Conservation (phyloP, 371 early-diverging fungal genomes). For the Entomophthora muscae region DNA sequence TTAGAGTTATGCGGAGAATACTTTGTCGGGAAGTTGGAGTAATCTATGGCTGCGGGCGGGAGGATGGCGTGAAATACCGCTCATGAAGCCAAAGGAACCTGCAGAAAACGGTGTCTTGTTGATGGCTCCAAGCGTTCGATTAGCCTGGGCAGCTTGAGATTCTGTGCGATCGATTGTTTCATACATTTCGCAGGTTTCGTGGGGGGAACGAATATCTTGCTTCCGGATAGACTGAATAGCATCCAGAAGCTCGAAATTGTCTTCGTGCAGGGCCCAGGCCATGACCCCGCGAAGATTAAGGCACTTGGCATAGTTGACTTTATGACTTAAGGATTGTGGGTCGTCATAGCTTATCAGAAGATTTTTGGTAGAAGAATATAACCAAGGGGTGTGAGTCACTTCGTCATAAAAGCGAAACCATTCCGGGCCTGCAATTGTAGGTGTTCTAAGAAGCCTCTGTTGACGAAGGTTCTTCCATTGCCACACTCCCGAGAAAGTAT, state of each 20-base stretch:
- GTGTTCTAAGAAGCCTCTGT: constrained; percentile 30
- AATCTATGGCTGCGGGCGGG: too few relatives aligned
- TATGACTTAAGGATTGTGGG: constrained; percentile 28
- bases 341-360: constrained; percentile 44
- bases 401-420: constrained; percentile 40
- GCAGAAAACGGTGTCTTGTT: too few relatives aligned
- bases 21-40: too few relatives aligned
- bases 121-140: too few relatives aligned
- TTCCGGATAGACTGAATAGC: too few relatives aligned
- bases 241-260: constrained; percentile 11
- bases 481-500: constrained; percentile 41
- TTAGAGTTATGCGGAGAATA: too few relatives aligned
- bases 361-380: constrained; percentile 29
- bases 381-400: constrained; percentile 40
- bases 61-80: too few relatives aligned
- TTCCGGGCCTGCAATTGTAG: constrained; percentile 21
- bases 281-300: constrained; percentile 35
- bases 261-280: constrained; percentile 28
- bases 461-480: constrained; percentile 38
- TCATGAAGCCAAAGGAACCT: too few relatives aligned
- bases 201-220: too few relatives aligned
- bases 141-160: too few relatives aligned
- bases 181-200: too few relatives aligned
- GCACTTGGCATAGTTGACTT: constrained; percentile 29
- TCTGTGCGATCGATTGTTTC: too few relatives aligned